Percentiles rank a stretch among this genome's conserved stretches.
phyloP scores from a whole-genome alignment of 345 rosid genomes.

The Garcia nutans region DNA sequence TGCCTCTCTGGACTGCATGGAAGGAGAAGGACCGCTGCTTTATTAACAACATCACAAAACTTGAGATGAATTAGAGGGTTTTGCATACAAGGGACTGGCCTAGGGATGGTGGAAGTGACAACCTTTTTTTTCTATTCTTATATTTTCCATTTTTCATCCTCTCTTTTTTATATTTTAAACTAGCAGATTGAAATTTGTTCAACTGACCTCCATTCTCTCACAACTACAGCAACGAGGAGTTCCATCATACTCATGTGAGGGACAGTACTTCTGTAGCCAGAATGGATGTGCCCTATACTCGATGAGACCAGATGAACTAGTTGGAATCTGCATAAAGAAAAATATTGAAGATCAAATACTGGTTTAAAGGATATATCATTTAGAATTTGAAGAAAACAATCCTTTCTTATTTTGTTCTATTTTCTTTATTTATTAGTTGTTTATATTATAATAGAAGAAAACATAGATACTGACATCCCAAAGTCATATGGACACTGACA shows the following conservation, averaged over 20 bases:
- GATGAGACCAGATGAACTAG: constrained; percentile 60
- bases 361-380: not conserved
- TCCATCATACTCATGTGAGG: constrained; percentile 81
- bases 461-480: no score
- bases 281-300: constrained; percentile 80
- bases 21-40: constrained; percentile 14
- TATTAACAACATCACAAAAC: constrained; percentile 16
- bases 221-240: constrained; percentile 83
- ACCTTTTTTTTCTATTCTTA: constrained; percentile 1
- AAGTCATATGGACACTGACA: no score
- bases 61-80: not conserved
- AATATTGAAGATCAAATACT: not conserved
- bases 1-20: constrained; percentile 54
- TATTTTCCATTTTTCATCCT: not conserved
- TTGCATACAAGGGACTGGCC: not conserved
- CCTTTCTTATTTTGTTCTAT: not conserved
- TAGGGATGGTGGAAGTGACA: not conserved
- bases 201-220: constrained; percentile 81
- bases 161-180: not conserved
- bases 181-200: not conserved
- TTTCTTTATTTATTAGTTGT: no score
- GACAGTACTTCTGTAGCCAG: constrained; percentile 91
- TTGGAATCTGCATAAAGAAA: constrained; percentile 54
- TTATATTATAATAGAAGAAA: no score
- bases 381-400: not conserved